Percentiles rank a stretch among this genome's conserved stretches.
phyloP scores from a whole-genome alignment of 2,329 filamentous ascomycete genomes.

The Aspergillus neoniger region DNA sequence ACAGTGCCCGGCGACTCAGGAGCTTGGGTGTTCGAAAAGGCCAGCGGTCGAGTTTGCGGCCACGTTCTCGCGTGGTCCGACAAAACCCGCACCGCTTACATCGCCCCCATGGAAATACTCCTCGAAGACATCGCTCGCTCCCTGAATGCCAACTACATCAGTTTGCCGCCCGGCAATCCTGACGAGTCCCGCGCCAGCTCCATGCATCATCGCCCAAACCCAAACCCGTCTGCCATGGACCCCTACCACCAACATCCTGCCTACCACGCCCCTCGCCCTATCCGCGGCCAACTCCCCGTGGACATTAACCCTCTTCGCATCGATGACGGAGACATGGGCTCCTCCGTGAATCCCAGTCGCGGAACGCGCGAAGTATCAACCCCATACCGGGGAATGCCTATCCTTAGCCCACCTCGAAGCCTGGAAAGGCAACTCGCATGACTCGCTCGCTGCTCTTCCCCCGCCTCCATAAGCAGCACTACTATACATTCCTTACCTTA shows the following conservation, averaged over 20 bases:
- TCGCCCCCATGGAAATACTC: constrained; percentile 91
- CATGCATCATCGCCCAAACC: constrained; percentile 17
- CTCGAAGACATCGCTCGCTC: constrained; percentile 82
- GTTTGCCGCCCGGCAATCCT: constrained; percentile 60
- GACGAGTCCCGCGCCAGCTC: constrained; percentile 29
- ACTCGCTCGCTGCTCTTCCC: not conserved
- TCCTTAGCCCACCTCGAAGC: constrained; percentile 37
- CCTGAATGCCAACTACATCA: constrained; percentile 69
- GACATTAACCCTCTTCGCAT: constrained; percentile 28
- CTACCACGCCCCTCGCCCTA: constrained; percentile 25
- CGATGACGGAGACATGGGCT: constrained; percentile 22
- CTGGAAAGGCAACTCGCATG: constrained; percentile 40
- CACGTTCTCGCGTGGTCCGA: constrained; percentile 88
- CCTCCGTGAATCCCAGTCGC: constrained; percentile 23
- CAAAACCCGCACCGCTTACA: constrained; percentile 80
- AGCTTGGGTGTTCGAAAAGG: constrained; percentile 85
- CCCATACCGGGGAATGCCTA: constrained; percentile 28
- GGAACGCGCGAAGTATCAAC: constrained; percentile 26
- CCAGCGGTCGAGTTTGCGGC: constrained; percentile 77
- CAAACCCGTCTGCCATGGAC: constrained; percentile 10
- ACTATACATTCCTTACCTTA: not conserved
- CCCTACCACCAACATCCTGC: constrained; percentile 23
- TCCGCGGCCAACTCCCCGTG: constrained; percentile 32
- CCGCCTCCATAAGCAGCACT: no score
- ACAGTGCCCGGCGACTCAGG: constrained; percentile 83